Evolutionary conservation across 2,329 filamentous ascomycete genomes (phyloP).

Genomic region (Talaromyces pinophilus): DNA sequence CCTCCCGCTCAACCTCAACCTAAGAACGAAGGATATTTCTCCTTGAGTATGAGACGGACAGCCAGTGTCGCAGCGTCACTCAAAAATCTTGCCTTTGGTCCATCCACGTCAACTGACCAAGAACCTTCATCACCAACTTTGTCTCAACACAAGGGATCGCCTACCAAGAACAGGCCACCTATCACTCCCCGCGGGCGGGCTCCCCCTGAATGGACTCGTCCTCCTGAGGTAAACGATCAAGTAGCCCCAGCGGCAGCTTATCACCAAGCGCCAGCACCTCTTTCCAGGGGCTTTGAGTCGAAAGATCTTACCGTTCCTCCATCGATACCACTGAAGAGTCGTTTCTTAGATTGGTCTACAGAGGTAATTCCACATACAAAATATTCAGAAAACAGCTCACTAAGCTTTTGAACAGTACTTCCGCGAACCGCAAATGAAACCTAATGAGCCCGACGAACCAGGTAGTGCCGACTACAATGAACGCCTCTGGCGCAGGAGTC

Average conservation of each 20-base stretch:
- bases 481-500: constrained; percentile 84
- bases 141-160: constrained; percentile 31
- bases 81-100: constrained; percentile 61
- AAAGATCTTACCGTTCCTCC: constrained; percentile 62
- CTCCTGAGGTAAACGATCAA: constrained; percentile 74
- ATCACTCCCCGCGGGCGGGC: constrained; percentile 53
- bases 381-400: constrained; percentile 22
- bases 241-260: constrained; percentile 68
- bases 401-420: constrained; percentile 65
- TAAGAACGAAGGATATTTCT: constrained; percentile 63
- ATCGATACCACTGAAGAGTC: constrained; percentile 73
- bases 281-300: constrained; percentile 72
- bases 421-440: constrained; percentile 96
- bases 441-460: constrained; percentile 91
- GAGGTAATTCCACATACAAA: constrained; percentile 53
- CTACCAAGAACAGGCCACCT: constrained; percentile 38
- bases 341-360: constrained; percentile 91
- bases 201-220: constrained; percentile 61
- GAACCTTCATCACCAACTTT: constrained; percentile 28
- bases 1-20: constrained; percentile 51
- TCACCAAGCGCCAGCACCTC: constrained; percentile 72
- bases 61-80: constrained; percentile 66
- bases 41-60: constrained; percentile 61
- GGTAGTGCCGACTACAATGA: constrained; percentile 96
- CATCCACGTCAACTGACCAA: constrained; percentile 38